Base-by-base conservation (phyloP, 2,329 filamentous ascomycete genomes). In the Cytospora chrysosperma region DNA sequence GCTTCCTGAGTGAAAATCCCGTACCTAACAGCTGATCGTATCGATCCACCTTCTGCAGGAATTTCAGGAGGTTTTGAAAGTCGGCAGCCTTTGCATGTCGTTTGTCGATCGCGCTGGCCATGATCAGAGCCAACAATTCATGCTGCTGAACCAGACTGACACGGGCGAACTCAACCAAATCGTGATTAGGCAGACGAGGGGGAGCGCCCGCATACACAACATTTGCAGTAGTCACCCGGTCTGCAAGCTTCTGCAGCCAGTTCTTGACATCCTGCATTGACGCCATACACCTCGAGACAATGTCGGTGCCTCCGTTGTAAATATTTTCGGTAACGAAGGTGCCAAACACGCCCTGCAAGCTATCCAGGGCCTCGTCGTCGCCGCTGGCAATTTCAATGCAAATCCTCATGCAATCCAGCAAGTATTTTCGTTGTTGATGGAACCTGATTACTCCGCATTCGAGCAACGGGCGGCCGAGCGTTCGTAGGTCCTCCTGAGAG, bases 81-180 rank as follows among this genome's bases (percentile, higher is more conserved):
- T 97, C 92, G 40, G 87, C 81, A 6, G 85, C 77, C 52, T 84
- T 85, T 2, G 88, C 88, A 69, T 90, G 88, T 60, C 88, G 86
- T 68, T 87, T 89, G 70, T 93, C 92, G 66, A 97, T 85, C 61
- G 95, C 85, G 65, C 90, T 88, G 66, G 87, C 88, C 58, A 96
- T 78, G 59, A 97, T 90, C n/a, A 92, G 84, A 15, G 89, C 88
- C 19, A 99, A 80, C 19, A 90, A 86, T 73, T 99, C 94, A 73
- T 99, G 96, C 75, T 99, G 94, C 71, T 92, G 88, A 26, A 89
- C 86, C 58, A 99, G 82, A 71, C 92, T 96, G 68, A 86, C 80
- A 52, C 89, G 87, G 70, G 96, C 91, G 70, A 91, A 91, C 69
- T 93, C 88, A 66, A 96, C 84, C 4, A 89, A 89, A 72, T 96